Conservation (phyloP, 1,139 yeast genomes). For the Nakaseomyces uthaithaninus region DNA sequence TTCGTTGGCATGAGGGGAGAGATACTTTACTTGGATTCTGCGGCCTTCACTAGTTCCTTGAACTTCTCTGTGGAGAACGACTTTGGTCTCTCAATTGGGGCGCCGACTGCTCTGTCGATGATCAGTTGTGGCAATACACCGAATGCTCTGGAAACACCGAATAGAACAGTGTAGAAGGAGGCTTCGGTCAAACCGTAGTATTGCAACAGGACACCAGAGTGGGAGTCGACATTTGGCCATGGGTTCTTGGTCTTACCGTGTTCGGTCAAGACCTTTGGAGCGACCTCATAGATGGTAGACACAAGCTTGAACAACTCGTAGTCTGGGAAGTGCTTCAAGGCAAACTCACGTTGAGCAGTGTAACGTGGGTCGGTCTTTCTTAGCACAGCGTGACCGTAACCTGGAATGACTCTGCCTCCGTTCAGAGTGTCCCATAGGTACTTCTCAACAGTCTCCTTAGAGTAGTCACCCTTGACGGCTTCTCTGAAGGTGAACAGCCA, state of each 20-base stretch:
- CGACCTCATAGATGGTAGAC: slow-evolving; percentile 84
- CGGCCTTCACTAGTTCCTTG: slow-evolving; percentile 35
- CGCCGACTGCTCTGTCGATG: slow-evolving; percentile 91
- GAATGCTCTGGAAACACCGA: slow-evolving; percentile 96
- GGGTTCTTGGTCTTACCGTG: slow-evolving; percentile 99
- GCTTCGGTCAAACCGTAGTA: slow-evolving; percentile 95
- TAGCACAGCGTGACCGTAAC: slow-evolving; percentile 41
- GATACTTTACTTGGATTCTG: slow-evolving; percentile 14
- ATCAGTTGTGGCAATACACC: slow-evolving; percentile 97
- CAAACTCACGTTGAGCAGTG: slow-evolving; percentile 95
- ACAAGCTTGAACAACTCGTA: slow-evolving; percentile 87
- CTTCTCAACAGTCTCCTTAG: slow-evolving; percentile 31
- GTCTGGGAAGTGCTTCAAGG: slow-evolving; percentile 95
- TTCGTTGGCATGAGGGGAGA: no score
- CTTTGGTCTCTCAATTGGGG: slow-evolving; percentile 97
- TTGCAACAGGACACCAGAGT: slow-evolving; percentile 93
- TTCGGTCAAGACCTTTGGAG: slow-evolving; percentile 88
- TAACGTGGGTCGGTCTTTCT: slow-evolving; percentile 52
- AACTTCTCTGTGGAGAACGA: slow-evolving; percentile 64
- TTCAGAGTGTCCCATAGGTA: slow-evolving; percentile 37
- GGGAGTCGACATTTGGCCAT: slow-evolving; percentile 98
- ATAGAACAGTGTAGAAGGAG: slow-evolving; percentile 93
- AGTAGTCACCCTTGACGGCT: slow-evolving; percentile 31
- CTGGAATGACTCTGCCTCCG: slow-evolving; percentile 39
- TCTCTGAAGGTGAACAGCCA: slow-evolving; percentile 34